Conservation (phyloP, 2,329 filamentous ascomycete species). For the Aspergillus ustus region DNA sequence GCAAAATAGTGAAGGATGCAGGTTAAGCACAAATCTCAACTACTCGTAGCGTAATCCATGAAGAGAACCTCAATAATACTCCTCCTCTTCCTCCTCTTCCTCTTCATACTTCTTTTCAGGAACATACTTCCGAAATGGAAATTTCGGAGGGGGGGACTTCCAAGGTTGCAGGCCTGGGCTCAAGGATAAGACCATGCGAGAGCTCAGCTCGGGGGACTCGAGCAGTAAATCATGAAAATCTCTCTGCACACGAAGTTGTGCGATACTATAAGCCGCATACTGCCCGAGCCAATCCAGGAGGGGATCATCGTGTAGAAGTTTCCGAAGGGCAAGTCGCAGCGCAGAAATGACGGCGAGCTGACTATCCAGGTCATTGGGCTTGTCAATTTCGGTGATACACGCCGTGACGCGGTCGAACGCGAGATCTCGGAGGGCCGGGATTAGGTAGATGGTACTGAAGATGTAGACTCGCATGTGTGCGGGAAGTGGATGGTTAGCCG, state of each 20-base stretch:
- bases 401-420: slow-evolving; percentile 14
- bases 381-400: not conserved
- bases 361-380: not conserved
- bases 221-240: slow-evolving; percentile 17
- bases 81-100: too few relatives aligned
- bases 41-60: too few relatives aligned
- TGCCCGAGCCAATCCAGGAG: slow-evolving; percentile 17
- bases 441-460: slow-evolving; percentile 19
- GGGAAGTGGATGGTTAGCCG: slow-evolving; percentile 17
- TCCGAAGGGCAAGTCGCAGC: slow-evolving; percentile 3
- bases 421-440: slow-evolving; percentile 16
- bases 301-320: not conserved
- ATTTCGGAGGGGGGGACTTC: too few relatives aligned
- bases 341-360: slow-evolving; percentile 7
- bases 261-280: slow-evolving; percentile 10
- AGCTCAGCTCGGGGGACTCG: slow-evolving; percentile 8
- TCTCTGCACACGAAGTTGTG: slow-evolving; percentile 4
- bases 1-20: not conserved
- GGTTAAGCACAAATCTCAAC: too few relatives aligned
- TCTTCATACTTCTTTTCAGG: not conserved
- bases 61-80: not conserved
- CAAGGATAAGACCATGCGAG: slow-evolving; percentile 16
- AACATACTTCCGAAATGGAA: not conserved
- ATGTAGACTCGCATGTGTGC: slow-evolving; percentile 19
- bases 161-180: not conserved